Conservation (phyloP, 2,329 filamentous ascomycete genomes). For the Teratosphaeriaceae sp. region DNA sequence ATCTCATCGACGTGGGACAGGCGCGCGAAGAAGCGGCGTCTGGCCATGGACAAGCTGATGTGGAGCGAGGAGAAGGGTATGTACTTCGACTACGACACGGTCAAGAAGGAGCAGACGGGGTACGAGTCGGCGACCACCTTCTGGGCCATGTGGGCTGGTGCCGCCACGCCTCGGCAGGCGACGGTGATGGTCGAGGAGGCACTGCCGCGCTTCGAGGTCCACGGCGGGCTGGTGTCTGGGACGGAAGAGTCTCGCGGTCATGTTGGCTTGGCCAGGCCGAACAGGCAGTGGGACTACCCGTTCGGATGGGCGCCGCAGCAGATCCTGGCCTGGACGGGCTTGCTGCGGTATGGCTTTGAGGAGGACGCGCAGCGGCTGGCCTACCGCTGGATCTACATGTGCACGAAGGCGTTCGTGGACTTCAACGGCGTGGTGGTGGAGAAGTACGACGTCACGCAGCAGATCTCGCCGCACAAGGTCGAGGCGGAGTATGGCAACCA, state of each 20-base stretch:
- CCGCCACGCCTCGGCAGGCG: slow-evolving; percentile 81
- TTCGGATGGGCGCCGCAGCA: slow-evolving; percentile 99
- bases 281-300: slow-evolving; percentile 97
- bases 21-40: slow-evolving; percentile 74
- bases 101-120: slow-evolving; percentile 67
- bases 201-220: slow-evolving; percentile 79
- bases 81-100: slow-evolving; percentile 97
- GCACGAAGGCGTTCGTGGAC: slow-evolving; percentile 96
- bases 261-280: slow-evolving; percentile 74
- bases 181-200: slow-evolving; percentile 71
- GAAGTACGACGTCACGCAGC: slow-evolving; percentile 94
- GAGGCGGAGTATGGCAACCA: slow-evolving; percentile 98
- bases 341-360: slow-evolving; percentile 85
- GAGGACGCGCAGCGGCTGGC: slow-evolving; percentile 83
- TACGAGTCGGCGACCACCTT: slow-evolving; percentile 94
- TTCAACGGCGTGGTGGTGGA: slow-evolving; percentile 98
- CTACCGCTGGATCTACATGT: slow-evolving; percentile 98
- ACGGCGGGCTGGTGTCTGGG: slow-evolving; percentile 81
- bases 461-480: slow-evolving; percentile 84
- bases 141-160: slow-evolving; percentile 95
- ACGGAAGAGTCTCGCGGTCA: slow-evolving; percentile 81
- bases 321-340: slow-evolving; percentile 92
- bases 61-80: slow-evolving; percentile 91
- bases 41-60: slow-evolving; percentile 82
- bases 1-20: slow-evolving; percentile 87